Conservation (phyloP, 768 basidiomycete genomes). For the Galerina sulciceps region DNA sequence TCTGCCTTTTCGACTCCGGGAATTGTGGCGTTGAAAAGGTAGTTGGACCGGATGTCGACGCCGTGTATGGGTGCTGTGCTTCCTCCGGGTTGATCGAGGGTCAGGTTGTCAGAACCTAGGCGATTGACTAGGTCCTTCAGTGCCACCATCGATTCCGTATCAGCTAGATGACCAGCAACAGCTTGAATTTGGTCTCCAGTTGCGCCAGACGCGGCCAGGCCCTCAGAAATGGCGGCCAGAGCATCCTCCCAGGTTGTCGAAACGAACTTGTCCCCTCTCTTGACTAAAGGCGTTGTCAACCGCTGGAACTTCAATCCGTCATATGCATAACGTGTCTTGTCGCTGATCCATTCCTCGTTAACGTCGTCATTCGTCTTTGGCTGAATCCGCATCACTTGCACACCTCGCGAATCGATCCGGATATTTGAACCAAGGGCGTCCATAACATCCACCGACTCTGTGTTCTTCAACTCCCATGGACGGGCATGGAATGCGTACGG, state of each 20-base stretch:
- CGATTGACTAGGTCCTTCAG: slow-evolving; percentile 93
- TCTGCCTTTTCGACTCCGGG: slow-evolving; percentile 92
- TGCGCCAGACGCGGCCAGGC: slow-evolving; percentile 80
- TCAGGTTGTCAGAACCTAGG: slow-evolving; percentile 93
- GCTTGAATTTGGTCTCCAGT: slow-evolving; percentile 93
- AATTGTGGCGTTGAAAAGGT: slow-evolving; percentile 94
- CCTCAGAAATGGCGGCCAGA: slow-evolving; percentile 74
- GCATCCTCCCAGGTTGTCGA: slow-evolving; percentile 92
- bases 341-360: slow-evolving; percentile 99
- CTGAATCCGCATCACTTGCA: slow-evolving; percentile 96
- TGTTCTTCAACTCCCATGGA: slow-evolving; percentile 98
- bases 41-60: slow-evolving; percentile 93
- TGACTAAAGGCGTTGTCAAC: slow-evolving; percentile 88
- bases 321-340: slow-evolving; percentile 97
- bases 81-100: slow-evolving; percentile 77
- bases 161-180: slow-evolving; percentile 89
- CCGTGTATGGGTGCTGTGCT: slow-evolving; percentile 73
- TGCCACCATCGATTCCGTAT: slow-evolving; percentile 91
- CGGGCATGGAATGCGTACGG: slow-evolving; percentile 98
- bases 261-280: slow-evolving; percentile 92
- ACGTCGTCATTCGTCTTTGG: slow-evolving; percentile 96
- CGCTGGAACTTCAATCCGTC: slow-evolving; percentile 97
- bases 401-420: slow-evolving; percentile 92
- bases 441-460: slow-evolving; percentile 93
- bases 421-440: slow-evolving; percentile 98